phyloP scores from a whole-genome alignment of 179 eudicot species.

The Heliamphora pulchella region DNA sequence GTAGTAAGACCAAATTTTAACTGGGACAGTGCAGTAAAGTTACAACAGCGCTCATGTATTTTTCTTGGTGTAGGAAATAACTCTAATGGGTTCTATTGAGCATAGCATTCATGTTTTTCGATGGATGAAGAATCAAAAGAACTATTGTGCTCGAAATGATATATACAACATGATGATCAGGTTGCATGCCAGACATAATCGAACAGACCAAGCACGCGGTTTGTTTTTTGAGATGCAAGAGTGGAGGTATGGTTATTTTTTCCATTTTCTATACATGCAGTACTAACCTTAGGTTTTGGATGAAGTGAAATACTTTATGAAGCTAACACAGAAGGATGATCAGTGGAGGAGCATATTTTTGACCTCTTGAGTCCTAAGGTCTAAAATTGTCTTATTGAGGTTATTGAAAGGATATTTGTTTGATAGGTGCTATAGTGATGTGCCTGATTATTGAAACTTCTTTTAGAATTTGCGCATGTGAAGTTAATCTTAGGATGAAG shows the following conservation, averaged over 20 bases:
- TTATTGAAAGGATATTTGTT: neutral
- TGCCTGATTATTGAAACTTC: neutral
- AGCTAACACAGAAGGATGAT: neutral
- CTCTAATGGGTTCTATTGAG: conserved; percentile 69
- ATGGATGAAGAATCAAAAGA: conserved; percentile 94
- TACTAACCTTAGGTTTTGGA: neutral
- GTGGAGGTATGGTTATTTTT: conserved; percentile 59
- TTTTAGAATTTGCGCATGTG: neutral
- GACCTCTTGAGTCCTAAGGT: neutral
- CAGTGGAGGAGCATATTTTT: conserved; percentile 4
- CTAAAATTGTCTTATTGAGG: neutral
- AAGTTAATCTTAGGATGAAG: neutral
- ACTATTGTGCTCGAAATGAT: conserved; percentile 78
- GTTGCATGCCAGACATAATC: conserved; percentile 80
- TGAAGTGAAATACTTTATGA: neutral
- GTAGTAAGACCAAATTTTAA: neutral
- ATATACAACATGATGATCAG: conserved; percentile 96
- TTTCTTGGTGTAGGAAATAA: conserved; percentile 62
- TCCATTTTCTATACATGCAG: neutral
- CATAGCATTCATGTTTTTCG: conserved; percentile 68
- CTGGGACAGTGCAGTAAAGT: neutral
- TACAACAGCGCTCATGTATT: neutral
- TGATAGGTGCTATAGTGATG: neutral
- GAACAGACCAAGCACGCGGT: conserved; percentile 87
- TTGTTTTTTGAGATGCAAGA: conserved; percentile 98